Base-by-base conservation (phyloP, 202 grass and related monocot genomes). In the Brachypodium distachyon region DNA sequence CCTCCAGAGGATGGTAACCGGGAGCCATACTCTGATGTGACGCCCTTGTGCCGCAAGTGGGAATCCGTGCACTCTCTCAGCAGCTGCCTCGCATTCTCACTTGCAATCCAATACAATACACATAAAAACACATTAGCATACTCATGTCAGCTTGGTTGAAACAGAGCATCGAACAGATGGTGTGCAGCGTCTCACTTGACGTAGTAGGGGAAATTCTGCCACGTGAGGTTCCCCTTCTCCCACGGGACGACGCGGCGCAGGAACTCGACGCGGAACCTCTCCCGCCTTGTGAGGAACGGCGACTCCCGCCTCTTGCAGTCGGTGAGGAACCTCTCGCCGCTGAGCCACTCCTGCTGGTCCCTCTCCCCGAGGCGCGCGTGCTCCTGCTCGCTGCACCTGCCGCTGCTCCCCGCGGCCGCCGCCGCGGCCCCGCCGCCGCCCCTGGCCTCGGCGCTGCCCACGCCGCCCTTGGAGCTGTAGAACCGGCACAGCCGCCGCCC, bases 311-410 rank as follows among this genome's bases (percentile, higher is more conserved):
- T 74, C 81, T 87, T 95, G 70, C 83, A 87, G 38, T 90, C 89
- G 63, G 87, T 81, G 25, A 89, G 74, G 53, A 90, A 82, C 54
- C 84, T 87, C 86, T 93, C 96, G 74, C 82, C 56, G 31, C 75
- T 92, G 17, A 95, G 82, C 96, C 96, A 95, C 78, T 99, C 96
- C 78, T 85, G 89, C 76, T 99, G 91, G 48, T 99, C 96, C 23
- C 78, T 88, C 85, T 99, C 89, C 19, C 91, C 89, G 32, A 99
- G 85, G 80, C 89, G 76, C 50, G 91, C 91, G 87, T 99, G 96
- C 69, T 95, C 91, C 74, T 86, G 85, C 79, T 77, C 77, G 58
- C 60, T 73, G 61, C 61, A 80, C 69, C 63, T 40, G 2, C 64
- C 76, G 29, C 78, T 91, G 83, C 77, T 92, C 26, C 79, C 85